Evolutionary conservation across 164 flowering plant genomes (phyloP).

Genomic region (Platanus orientalis): DNA sequence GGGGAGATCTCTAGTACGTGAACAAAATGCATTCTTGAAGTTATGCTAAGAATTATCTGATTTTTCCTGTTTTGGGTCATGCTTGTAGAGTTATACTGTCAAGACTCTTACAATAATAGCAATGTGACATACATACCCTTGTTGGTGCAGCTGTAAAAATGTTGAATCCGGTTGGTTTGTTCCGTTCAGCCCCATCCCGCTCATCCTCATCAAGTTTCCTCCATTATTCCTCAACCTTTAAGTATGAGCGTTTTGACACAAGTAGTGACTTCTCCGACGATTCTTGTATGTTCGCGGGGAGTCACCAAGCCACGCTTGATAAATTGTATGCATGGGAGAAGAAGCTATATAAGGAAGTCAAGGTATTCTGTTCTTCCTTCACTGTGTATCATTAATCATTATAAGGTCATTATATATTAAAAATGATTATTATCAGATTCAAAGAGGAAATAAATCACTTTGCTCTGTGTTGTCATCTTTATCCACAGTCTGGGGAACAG

Average conservation of each 20-base stretch:
- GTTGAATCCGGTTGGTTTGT: constrained; percentile 86
- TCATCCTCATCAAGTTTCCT: constrained; percentile 75
- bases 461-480: background rate
- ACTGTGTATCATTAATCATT: too few species aligned
- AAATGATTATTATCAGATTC: background rate
- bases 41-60: too few species aligned
- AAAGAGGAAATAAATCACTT: background rate
- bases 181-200: constrained; percentile 83
- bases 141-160: constrained; percentile 61
- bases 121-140: background rate
- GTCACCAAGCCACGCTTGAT: constrained; percentile 87
- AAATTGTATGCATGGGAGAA: constrained; percentile 94
- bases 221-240: constrained; percentile 46
- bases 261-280: constrained; percentile 72
- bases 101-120: too few species aligned
- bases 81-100: too few species aligned
- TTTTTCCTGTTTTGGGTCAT: too few species aligned
- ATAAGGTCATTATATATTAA: background rate
- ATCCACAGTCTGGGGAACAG: constrained; percentile 76
- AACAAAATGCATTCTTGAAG: too few species aligned
- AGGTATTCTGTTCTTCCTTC: too few species aligned
- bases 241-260: constrained; percentile 58
- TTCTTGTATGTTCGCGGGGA: constrained; percentile 49
- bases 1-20: too few species aligned
- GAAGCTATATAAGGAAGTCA: constrained; percentile 89